phyloP scores from a whole-genome alignment of 2,329 filamentous ascomycete species.

The Raffaelea arxii region DNA sequence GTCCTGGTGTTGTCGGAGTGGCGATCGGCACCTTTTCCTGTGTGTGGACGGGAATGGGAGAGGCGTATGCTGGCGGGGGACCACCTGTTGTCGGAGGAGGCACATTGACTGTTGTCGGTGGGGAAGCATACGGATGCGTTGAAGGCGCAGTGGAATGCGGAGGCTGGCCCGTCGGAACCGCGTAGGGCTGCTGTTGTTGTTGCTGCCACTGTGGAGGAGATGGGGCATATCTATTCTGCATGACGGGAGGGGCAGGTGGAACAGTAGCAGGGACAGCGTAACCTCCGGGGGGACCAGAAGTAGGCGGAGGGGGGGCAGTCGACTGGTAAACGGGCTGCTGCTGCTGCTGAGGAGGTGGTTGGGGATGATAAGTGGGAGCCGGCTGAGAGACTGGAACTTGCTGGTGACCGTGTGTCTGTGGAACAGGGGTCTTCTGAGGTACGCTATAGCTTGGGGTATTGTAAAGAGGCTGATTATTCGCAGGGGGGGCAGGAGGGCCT shows the following conservation, averaged over 20 bases:
- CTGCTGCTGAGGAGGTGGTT: neutral
- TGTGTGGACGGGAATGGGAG: neutral
- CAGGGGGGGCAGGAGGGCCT: neutral
- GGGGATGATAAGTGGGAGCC: too few relatives aligned
- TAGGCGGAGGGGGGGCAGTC: slow-evolving; percentile 1
- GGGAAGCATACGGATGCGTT: neutral
- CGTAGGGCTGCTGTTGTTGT: too few relatives aligned
- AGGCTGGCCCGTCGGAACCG: too few relatives aligned
- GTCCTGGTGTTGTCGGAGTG: neutral
- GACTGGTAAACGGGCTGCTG: slow-evolving; percentile 7
- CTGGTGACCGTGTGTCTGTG: neutral
- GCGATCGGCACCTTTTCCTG: too few relatives aligned
- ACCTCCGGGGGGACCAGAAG: neutral
- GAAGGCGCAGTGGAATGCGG: slow-evolving; percentile 2
- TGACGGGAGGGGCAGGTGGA: neutral
- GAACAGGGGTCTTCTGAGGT: too few relatives aligned
- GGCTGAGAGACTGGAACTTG: too few relatives aligned
- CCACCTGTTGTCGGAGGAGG: neutral
- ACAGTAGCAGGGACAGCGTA: too few relatives aligned
- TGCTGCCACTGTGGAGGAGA: neutral
- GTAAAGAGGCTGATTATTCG: slow-evolving; percentile 2
- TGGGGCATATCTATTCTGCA: neutral
- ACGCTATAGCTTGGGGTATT: slow-evolving; percentile 2
- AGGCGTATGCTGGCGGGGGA: slow-evolving; percentile 1
- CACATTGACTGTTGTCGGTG: neutral